phyloP scores from a whole-genome alignment of 352 stramenopile species.

The Globisporangium middletonii region DNA sequence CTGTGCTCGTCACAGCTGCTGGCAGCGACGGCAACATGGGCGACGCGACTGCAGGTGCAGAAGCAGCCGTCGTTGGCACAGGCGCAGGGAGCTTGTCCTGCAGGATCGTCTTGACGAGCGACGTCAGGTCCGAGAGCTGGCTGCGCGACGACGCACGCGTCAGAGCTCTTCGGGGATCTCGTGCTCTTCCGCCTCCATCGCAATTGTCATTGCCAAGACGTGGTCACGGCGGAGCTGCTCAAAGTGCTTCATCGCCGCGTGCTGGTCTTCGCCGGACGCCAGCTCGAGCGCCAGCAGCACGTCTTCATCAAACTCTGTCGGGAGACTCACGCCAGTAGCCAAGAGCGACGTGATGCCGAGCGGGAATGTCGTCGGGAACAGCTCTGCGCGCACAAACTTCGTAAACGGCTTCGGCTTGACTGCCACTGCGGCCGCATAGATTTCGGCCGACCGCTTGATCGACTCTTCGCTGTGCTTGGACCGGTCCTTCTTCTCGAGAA shows the following conservation, averaged over 20 bases:
- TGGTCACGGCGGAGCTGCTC: conserved; percentile 51
- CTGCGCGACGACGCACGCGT: conserved; percentile 7
- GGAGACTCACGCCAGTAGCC: conserved; percentile 25
- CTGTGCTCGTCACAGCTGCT: no score
- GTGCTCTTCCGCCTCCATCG: conserved; percentile 41
- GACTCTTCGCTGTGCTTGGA: conserved; percentile 33
- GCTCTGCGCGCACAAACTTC: conserved; percentile 46
- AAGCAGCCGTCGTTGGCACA: neutral
- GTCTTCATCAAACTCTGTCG: conserved; percentile 49
- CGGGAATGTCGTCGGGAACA: conserved; percentile 46
- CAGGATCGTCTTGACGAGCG: conserved; percentile 64
- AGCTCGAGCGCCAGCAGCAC: conserved; percentile 59
- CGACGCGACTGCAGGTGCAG: neutral
- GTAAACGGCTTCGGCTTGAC: conserved; percentile 44
- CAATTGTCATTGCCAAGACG: conserved; percentile 41
- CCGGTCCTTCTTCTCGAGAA: conserved; percentile 58
- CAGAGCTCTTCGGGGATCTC: conserved; percentile 41
- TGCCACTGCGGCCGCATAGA: conserved; percentile 34
- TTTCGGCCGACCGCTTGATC: conserved; percentile 40
- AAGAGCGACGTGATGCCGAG: conserved; percentile 43
- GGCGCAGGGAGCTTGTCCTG: conserved; percentile 32
- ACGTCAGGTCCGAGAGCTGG: conserved; percentile 66
- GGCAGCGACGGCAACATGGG: conserved; percentile 10
- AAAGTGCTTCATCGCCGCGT: conserved; percentile 56
- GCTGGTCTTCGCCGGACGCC: conserved; percentile 56